These are phyloP conservation scores for Cryptococcus hybrid DNA, from an alignment of 1,284 basidiomycete genomes.

Conservation along the genomic window DNA sequence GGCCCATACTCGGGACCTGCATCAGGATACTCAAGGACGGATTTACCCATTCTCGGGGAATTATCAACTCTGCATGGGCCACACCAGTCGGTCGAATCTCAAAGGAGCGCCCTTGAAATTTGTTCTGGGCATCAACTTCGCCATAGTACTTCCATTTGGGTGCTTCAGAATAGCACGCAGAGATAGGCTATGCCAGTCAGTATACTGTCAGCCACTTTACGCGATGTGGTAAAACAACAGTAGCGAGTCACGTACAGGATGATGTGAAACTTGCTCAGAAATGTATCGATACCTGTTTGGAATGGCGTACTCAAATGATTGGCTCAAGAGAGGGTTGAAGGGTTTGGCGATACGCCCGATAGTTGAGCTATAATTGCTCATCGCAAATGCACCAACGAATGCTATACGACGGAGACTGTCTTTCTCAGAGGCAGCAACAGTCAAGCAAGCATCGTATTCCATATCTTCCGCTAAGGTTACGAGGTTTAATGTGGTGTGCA, in stretches of 20 bases:
- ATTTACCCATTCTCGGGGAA: slow-evolving; percentile 63
- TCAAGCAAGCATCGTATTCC: slow-evolving; percentile 89
- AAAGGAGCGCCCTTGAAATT: slow-evolving; percentile 93
- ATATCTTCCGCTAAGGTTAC: slow-evolving; percentile 72
- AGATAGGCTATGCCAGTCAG: slow-evolving; percentile 62
- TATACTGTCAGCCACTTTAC: background rate
- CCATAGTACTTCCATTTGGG: slow-evolving; percentile 90
- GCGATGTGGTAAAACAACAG: no score
- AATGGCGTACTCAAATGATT: slow-evolving; percentile 93
- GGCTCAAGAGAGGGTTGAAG: slow-evolving; percentile 69
- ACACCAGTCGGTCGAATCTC: slow-evolving; percentile 95
- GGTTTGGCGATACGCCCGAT: slow-evolving; percentile 95
- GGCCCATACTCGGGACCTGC: slow-evolving; percentile 41
- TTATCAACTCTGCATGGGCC: slow-evolving; percentile 80
- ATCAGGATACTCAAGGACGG: slow-evolving; percentile 39
- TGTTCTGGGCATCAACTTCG: slow-evolving; percentile 76
- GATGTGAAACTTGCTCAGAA: slow-evolving; percentile 94
- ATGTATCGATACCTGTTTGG: slow-evolving; percentile 90
- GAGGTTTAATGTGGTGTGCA: no score
- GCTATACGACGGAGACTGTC: slow-evolving; percentile 83
- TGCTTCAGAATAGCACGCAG: slow-evolving; percentile 93
- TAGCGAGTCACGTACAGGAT: slow-evolving; percentile 55
- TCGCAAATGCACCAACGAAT: slow-evolving; percentile 94
- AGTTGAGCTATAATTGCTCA: slow-evolving; percentile 97
- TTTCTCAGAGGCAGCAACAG: slow-evolving; percentile 67